phyloP scores from a whole-genome alignment of 768 basidiomycete species.

The Bullera alba region DNA sequence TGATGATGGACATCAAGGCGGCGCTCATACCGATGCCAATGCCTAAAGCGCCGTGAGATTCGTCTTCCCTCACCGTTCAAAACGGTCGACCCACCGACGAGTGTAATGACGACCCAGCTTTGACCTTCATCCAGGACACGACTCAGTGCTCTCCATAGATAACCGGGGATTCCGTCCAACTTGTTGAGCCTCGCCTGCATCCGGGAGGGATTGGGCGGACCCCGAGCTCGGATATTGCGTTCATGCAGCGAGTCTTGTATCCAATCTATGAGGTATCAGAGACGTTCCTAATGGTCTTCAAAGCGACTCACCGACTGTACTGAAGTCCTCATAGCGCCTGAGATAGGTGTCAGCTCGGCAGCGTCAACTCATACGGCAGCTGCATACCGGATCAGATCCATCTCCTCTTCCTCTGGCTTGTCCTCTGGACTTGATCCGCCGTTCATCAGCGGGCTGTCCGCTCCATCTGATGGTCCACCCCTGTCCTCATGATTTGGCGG shows the following conservation, averaged over 20 bases:
- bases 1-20: slow-evolving; percentile 89
- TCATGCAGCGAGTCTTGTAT: slow-evolving; percentile 91
- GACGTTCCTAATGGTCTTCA: slow-evolving; percentile 1
- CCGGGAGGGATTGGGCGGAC: slow-evolving; percentile 42
- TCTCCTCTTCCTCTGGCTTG: slow-evolving; percentile 21
- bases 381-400: slow-evolving; percentile 26
- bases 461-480: slow-evolving; percentile 7
- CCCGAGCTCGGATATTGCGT: slow-evolving; percentile 59
- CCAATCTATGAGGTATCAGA: slow-evolving; percentile 62
- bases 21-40: slow-evolving; percentile 86
- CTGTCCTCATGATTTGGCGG: slow-evolving; percentile 10
- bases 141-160: slow-evolving; percentile 58
- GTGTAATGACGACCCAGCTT: slow-evolving; percentile 83
- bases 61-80: not conserved
- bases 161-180: slow-evolving; percentile 36
- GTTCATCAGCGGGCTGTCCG: slow-evolving; percentile 22
- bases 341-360: not conserved
- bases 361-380: not conserved
- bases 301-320: slow-evolving; percentile 68
- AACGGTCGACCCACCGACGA: slow-evolving; percentile 64
- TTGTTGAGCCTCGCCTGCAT: slow-evolving; percentile 44
- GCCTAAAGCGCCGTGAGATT: slow-evolving; percentile 51
- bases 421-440: slow-evolving; percentile 2
- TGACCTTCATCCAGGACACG: slow-evolving; percentile 64
- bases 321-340: slow-evolving; percentile 91